Evolutionary conservation across 106 monocot species (phyloP).

Genomic region (Amphibolis antarctica): DNA sequence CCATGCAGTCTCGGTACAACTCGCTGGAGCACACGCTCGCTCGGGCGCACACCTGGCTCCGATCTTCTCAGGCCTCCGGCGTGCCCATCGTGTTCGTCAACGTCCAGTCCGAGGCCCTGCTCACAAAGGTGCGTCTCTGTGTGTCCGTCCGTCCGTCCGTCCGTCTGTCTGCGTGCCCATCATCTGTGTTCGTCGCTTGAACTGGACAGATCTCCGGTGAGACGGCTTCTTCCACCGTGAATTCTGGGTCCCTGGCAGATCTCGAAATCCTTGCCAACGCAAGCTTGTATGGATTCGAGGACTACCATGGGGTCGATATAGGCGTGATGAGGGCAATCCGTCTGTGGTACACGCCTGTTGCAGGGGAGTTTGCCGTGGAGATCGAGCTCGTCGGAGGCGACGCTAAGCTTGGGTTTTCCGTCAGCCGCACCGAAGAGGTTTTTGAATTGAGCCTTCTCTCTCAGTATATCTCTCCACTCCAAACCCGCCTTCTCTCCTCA

Average conservation of each 20-base stretch:
- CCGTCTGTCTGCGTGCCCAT: too few species aligned
- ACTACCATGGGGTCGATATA: constrained; percentile 83
- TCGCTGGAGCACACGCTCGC: constrained; percentile 65
- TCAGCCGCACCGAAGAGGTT: constrained; percentile 77
- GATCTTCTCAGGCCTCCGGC: constrained; percentile 44
- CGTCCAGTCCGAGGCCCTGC: constrained; percentile 60
- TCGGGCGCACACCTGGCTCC: constrained; percentile 62
- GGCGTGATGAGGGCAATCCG: constrained; percentile 61
- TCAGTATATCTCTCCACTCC: too few species aligned
- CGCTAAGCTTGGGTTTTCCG: constrained; percentile 59
- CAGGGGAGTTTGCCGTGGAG: constrained; percentile 48
- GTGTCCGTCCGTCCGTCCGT: too few species aligned
- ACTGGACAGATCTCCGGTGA: constrained; percentile 56
- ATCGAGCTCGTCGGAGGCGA: constrained; percentile 51
- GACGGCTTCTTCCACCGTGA: constrained; percentile 52
- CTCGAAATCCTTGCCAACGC: constrained; percentile 54
- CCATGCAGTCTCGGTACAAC: constrained; percentile 40
- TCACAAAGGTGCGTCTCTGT: constrained; percentile 92
- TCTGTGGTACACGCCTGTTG: constrained; percentile 66
- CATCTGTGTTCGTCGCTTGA: too few species aligned
- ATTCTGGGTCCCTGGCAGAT: constrained; percentile 44
- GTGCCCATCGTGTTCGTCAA: constrained; percentile 59
- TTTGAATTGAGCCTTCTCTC: too few species aligned
- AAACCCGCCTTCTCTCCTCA: too few species aligned
- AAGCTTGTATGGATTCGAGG: constrained; percentile 78